phyloP scores from a whole-genome alignment of 306 rosid species.

The Quercus wislizeni region DNA sequence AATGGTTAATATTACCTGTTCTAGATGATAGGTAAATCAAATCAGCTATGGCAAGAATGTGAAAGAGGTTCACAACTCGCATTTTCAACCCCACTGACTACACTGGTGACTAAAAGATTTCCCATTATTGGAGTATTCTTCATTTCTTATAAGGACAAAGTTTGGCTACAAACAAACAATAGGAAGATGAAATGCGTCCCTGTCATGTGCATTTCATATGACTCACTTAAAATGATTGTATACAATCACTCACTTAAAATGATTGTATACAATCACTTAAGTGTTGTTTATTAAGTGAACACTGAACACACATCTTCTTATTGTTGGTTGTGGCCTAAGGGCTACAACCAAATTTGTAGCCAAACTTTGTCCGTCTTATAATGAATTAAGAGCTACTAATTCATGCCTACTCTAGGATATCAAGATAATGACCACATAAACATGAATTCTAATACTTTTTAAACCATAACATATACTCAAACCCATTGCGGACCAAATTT shows the following conservation, averaged over 20 bases:
- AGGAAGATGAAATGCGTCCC: too few species aligned
- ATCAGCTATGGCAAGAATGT: background rate
- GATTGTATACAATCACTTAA: too few species aligned
- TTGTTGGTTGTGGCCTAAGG: too few species aligned
- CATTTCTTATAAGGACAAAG: too few species aligned
- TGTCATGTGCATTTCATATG: too few species aligned
- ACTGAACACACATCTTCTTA: too few species aligned
- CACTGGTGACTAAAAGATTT: background rate
- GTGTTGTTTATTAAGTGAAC: too few species aligned
- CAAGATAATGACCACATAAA: background rate
- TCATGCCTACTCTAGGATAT: too few species aligned
- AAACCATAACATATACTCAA: background rate
- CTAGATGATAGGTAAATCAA: background rate
- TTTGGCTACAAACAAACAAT: too few species aligned
- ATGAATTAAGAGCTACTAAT: background rate
- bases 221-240: too few species aligned
- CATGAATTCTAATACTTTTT: background rate
- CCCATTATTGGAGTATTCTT: background rate
- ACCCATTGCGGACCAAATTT: background rate
- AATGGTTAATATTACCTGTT: background rate
- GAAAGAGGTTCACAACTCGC: background rate
- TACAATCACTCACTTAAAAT: too few species aligned
- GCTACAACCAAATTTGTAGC: too few species aligned
- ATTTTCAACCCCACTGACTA: background rate
- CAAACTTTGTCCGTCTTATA: background rate